Conservation (phyloP, 2,329 filamentous ascomycete genomes). For the Fusarium austroafricanum region DNA sequence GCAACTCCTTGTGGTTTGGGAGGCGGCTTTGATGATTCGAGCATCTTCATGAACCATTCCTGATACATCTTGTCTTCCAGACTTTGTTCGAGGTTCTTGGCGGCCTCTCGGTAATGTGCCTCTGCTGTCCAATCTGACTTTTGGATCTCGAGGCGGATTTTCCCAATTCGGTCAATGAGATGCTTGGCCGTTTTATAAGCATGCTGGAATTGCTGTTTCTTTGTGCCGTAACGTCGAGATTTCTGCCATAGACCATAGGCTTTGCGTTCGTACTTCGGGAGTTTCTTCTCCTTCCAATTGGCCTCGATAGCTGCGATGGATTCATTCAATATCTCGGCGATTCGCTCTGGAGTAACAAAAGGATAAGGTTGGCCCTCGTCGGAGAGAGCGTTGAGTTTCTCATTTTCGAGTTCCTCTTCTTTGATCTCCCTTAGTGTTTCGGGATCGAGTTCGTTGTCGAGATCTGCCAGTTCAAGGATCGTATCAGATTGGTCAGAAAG, state of each 20-base stretch:
- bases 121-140: constrained; percentile 63
- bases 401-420: constrained; percentile 45
- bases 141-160: constrained; percentile 64
- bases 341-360: constrained; percentile 53
- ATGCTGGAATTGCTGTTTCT: constrained; percentile 54
- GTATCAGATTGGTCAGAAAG: constrained; percentile 15
- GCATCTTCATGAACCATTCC: constrained; percentile 61
- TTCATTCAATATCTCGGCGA: constrained; percentile 27
- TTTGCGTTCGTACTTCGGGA: constrained; percentile 65
- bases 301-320: constrained; percentile 63
- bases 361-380: not conserved
- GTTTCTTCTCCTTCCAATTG: constrained; percentile 69
- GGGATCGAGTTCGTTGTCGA: constrained; percentile 57
- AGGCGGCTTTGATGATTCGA: constrained; percentile 56
- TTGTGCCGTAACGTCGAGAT: constrained; percentile 58
- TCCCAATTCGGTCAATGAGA: constrained; percentile 65
- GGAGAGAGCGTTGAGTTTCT: constrained; percentile 6
- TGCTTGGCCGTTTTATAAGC: constrained; percentile 57
- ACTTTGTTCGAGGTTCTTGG: constrained; percentile 70
- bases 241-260: constrained; percentile 72
- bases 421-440: constrained; percentile 72
- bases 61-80: constrained; percentile 70
- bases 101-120: constrained; percentile 65
- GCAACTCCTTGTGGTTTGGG: constrained; percentile 49
- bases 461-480: constrained; percentile 31